Percentiles rank a stretch among this genome's conserved stretches.
Evolutionary conservation across 1,139 yeast genomes (phyloP).

Genomic region (Magnusiomyces fungicola): DNA sequence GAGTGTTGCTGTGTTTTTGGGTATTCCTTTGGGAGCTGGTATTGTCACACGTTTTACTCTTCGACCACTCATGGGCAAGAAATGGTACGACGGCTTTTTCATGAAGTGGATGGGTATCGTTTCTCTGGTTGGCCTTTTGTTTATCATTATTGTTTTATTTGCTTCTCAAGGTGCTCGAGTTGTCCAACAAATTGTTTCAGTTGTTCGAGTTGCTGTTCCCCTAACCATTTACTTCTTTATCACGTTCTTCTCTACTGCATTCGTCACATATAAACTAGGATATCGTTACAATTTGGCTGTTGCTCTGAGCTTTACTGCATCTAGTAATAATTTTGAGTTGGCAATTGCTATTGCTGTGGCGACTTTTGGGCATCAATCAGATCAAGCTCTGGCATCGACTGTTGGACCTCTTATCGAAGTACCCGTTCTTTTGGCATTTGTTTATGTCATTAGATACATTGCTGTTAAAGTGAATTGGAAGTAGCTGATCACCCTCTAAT

Average conservation of each 20-base stretch:
- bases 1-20: slow-evolving; percentile 49
- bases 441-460: slow-evolving; percentile 38
- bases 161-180: slow-evolving; percentile 48
- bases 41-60: slow-evolving; percentile 36
- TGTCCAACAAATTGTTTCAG: slow-evolving; percentile 44
- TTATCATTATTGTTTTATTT: slow-evolving; percentile 47
- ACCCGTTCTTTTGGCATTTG: slow-evolving; percentile 42
- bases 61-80: slow-evolving; percentile 28
- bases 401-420: slow-evolving; percentile 55
- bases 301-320: slow-evolving; percentile 52
- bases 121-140: slow-evolving; percentile 47
- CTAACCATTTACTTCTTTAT: slow-evolving; percentile 43
- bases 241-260: slow-evolving; percentile 42
- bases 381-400: slow-evolving; percentile 53
- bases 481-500: too few relatives aligned
- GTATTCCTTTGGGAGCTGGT: slow-evolving; percentile 47
- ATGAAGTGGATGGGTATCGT: slow-evolving; percentile 42
- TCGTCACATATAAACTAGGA: slow-evolving; percentile 24
- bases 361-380: slow-evolving; percentile 45
- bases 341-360: slow-evolving; percentile 51
- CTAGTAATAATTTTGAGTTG: slow-evolving; percentile 50
- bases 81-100: slow-evolving; percentile 32
- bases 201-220: slow-evolving; percentile 47
- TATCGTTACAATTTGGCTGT: slow-evolving; percentile 40
- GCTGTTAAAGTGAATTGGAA: slow-evolving; percentile 1